phyloP scores from a whole-genome alignment of 176 grass and related monocot genomes.

The Puya raimondii region DNA sequence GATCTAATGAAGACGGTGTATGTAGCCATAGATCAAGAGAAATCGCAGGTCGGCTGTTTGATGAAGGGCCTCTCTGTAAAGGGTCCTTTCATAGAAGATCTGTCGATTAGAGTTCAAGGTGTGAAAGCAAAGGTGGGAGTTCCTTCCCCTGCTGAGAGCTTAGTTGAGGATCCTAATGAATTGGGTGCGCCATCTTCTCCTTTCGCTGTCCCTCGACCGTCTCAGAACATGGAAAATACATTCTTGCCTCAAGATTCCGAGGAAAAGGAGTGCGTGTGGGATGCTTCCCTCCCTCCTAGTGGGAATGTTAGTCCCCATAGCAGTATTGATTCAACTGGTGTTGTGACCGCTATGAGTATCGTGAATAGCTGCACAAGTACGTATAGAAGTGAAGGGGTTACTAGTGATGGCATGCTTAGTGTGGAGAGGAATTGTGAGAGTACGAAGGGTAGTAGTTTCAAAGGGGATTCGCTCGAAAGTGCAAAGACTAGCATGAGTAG shows the following conservation, averaged over 20 bases:
- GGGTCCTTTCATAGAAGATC: constrained; percentile 67
- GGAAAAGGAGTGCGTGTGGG: constrained; percentile 91
- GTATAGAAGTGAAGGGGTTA: constrained; percentile 47
- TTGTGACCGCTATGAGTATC: constrained; percentile 47
- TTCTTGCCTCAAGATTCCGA: constrained; percentile 53
- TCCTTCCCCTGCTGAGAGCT: constrained; percentile 22
- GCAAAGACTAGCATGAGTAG: constrained; percentile 87
- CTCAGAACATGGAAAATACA: constrained; percentile 27
- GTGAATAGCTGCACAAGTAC: constrained; percentile 37
- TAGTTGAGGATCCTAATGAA: constrained; percentile 37
- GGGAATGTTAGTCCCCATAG: constrained; percentile 95
- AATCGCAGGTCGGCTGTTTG: constrained; percentile 31
- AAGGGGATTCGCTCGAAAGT: constrained; percentile 63
- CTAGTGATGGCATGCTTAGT: constrained; percentile 30
- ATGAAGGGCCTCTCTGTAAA: constrained; percentile 56
- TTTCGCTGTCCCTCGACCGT: constrained; percentile 21
- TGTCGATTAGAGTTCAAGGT: constrained; percentile 40
- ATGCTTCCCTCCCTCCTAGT: constrained; percentile 77
- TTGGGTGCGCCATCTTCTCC: constrained; percentile 26
- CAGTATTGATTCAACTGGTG: constrained; percentile 78
- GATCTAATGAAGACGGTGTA: constrained; percentile 90
- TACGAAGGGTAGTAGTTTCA: constrained; percentile 40
- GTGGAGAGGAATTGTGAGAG: constrained; percentile 40
- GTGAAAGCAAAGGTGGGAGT: constrained; percentile 35
- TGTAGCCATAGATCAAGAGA: constrained; percentile 76